These are phyloP conservation scores for Daldinia grandis DNA, from an alignment of 495 filamentous ascomycete genomes.

Conservation along the genomic window DNA sequence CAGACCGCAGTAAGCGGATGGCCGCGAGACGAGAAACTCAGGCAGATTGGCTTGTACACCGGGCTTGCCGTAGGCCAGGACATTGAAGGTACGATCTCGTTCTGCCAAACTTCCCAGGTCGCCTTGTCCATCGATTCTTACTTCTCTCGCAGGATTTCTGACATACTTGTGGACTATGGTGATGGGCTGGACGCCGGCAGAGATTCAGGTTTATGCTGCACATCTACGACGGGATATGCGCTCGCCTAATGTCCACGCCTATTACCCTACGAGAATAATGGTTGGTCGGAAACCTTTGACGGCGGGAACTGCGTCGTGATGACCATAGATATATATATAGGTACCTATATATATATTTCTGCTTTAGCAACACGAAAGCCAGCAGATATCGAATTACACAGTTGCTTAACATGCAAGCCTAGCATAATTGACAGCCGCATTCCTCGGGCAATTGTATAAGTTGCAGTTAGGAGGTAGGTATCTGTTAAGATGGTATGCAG, in stretches of 20 bases:
- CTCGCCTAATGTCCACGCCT: constrained; percentile 39
- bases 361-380: neutral
- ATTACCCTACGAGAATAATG: constrained; percentile 45
- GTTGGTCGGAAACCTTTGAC: constrained; percentile 47
- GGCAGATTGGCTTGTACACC: constrained; percentile 56
- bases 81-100: constrained; percentile 39
- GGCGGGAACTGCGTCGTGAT: neutral
- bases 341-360: neutral
- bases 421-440: neutral
- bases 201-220: constrained; percentile 48
- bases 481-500: too few relatives aligned
- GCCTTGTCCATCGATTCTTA: neutral
- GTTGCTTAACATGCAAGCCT: neutral
- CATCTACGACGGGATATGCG: constrained; percentile 47
- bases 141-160: constrained; percentile 41
- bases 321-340: too few relatives aligned
- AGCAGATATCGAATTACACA: neutral
- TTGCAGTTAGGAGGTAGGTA: too few relatives aligned
- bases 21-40: constrained; percentile 58
- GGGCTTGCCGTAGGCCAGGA: constrained; percentile 42
- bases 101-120: neutral
- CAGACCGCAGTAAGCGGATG: constrained; percentile 60
- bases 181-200: constrained; percentile 47
- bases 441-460: neutral
- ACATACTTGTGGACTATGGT: constrained; percentile 44